Conservation (phyloP, 345 rosid species). For the Citrus glauca region DNA sequence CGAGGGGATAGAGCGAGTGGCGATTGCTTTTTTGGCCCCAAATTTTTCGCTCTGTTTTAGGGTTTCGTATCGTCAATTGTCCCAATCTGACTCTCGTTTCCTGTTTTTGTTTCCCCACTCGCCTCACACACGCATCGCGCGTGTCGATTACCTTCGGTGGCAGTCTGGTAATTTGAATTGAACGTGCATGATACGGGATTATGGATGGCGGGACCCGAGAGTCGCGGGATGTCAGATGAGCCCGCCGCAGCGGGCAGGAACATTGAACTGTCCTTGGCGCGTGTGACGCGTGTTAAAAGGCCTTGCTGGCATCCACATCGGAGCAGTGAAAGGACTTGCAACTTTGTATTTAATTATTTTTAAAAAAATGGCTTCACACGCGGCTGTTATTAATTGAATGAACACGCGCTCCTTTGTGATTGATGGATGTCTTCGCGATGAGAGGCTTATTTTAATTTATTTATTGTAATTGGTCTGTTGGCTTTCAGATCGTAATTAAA, state of each 20-base stretch:
- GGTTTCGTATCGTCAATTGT: constrained; percentile 10
- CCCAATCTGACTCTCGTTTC: constrained; percentile 15
- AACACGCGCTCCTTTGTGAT: not conserved
- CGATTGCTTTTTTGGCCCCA: not conserved
- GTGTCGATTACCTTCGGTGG: not conserved
- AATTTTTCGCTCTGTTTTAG: constrained; percentile 8
- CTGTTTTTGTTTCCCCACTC: constrained; percentile 1
- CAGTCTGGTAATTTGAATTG: not conserved
- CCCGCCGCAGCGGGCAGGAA: no score
- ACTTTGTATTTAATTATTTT: not conserved
- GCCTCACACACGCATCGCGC: constrained; percentile 5
- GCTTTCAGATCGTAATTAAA: no score
- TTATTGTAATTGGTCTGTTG: no score
- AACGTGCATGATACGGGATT: not conserved
- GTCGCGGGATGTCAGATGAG: not conserved
- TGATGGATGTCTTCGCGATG: not conserved
- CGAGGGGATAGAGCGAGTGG: constrained; percentile 19
- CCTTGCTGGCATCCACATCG: constrained; percentile 1
- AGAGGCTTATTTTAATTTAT: not conserved
- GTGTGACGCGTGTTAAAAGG: not conserved
- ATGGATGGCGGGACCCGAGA: not conserved
- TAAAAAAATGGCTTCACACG: not conserved
- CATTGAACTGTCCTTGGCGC: not conserved
- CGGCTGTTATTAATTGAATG: not conserved
- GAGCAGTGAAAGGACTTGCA: not conserved